Evolutionary conservation across 2,329 filamentous ascomycete species (phyloP), one percentile per base, ranked within the genome.

Genomic region (Diaporthe nobilis): DNA sequence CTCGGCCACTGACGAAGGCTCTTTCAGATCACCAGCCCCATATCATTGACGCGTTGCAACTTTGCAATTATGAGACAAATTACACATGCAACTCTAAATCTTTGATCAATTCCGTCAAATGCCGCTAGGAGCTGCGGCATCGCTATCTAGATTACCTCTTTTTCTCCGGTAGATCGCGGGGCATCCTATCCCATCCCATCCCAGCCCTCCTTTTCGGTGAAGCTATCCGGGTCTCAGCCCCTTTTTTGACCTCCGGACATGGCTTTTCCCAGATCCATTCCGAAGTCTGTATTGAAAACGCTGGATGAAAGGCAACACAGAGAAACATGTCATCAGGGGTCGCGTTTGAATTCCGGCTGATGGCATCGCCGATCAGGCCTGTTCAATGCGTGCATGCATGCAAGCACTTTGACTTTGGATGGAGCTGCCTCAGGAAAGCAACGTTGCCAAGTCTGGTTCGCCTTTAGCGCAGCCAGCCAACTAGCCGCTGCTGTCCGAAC

Each of bases 21-120:
- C 58, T 25, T 28, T 37, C 25, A 31, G 39, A 53, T 63, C 71
- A 65, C 71, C 71, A 63, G 57, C 57, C 57, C 34, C 65, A 68
- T 39, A 25, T 28, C 34, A 25, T 53, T 37, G 65, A 53, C 65
- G 57, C 61, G 72, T 73, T 68, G 49, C 72, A n/a, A 70, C 72
- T 74, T 70, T 70, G 72, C 39, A 68, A 60, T 58, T 34, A 49
- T 65, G 47, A 67, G 68, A 63, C 68, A 73, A 68, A 75, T 75
- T 72, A 51, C 31, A 39, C 47, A 60, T 75, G 70, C 58, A 65
- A 75, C 74, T 73, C 74, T 75, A 63, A 60, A 49, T 42, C 42
- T 34, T 51, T 51, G 49, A 51, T 34, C 28, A 60, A 53, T 49
- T 61, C 63, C 37, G 39, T 44, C 39, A 60, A 15, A 15, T 39